Base-by-base conservation (phyloP, 345 rosid species). In the Linum tenue region DNA sequence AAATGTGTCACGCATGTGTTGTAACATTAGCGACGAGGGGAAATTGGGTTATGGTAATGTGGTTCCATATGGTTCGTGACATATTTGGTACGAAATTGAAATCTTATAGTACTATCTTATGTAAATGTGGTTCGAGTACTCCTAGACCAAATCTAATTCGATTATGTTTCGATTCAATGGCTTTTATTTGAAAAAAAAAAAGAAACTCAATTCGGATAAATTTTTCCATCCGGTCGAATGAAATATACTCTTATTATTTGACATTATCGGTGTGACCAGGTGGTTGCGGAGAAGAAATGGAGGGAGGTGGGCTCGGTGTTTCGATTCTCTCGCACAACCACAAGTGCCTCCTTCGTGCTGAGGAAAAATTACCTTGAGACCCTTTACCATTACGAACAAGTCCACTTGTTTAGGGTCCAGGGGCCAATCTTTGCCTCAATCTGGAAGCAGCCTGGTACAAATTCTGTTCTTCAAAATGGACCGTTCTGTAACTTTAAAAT, bases 221-320 rank as follows among this genome's bases (percentile, higher is more conserved):
- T 22, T 22, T 22, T 22, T 22, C 31, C 31, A 22, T 22, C 31
- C 31, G 31, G 31, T 22, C 31, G 31, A 22, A 22, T 22, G 31
- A 22, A 22, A 22, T 22, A n/a, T n/a, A 22, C 31, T 22, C 31
- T 22, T 22, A 22, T 22, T 22, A 22, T 22, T 22, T 22, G 31
- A 22, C 31, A 22, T 22, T 22, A 22, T 22, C 31, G 31, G 31
- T 22, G 31, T 5, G 16, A 17, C 7, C 56, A 92, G 98, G 98
- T 92, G 60, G 95, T 92, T n/a, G 78, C 83, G 44, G 98, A 92
- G 76, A 92, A 92, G 81, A 92, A 89, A 79, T 92, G 98, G 98
- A 92, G 95, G 81, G 98, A 92, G 85, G 98, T 89, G 67, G 96
- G 98, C 39, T 78, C 81, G 55, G 91, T 89, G 63, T 92, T 92